Evolutionary conservation across 139 green algal genomes (phyloP).

Genomic region (Picochlorum costavermella): DNA sequence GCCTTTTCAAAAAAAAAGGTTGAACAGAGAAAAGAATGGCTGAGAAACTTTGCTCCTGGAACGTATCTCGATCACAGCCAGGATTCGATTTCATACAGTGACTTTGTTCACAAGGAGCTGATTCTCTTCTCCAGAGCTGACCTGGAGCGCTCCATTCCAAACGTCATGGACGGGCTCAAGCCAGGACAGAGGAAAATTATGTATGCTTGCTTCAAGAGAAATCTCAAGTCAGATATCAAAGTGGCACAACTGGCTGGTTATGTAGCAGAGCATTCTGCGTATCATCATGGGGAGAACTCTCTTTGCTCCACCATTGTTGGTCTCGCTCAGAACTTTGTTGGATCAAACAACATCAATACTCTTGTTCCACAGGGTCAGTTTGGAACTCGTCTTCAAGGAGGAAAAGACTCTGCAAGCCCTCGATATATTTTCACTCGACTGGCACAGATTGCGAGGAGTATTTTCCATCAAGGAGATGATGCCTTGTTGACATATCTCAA

Average conservation of each 20-base stretch:
- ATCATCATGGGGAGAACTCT: slow-evolving; percentile 94
- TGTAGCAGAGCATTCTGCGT: slow-evolving; percentile 94
- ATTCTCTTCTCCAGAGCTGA: slow-evolving; percentile 90
- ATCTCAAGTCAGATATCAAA: slow-evolving; percentile 91
- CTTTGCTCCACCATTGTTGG: slow-evolving; percentile 80
- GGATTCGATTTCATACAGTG: slow-evolving; percentile 75
- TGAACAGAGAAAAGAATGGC: slow-evolving; percentile 96
- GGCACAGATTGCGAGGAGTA: slow-evolving; percentile 57
- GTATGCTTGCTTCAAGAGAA: slow-evolving; percentile 95
- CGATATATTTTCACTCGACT: slow-evolving; percentile 98
- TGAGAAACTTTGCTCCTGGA: slow-evolving; percentile 67
- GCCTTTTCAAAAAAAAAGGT: slow-evolving; percentile 98
- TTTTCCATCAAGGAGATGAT: slow-evolving; percentile 93
- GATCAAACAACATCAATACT: slow-evolving; percentile 98
- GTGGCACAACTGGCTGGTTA: slow-evolving; percentile 94
- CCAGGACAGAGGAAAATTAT: slow-evolving; percentile 98
- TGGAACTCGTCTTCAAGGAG: slow-evolving; percentile 82
- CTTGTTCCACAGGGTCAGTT: slow-evolving; percentile 80
- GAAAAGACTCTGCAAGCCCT: slow-evolving; percentile 88
- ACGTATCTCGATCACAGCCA: slow-evolving; percentile 88
- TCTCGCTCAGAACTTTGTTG: slow-evolving; percentile 92
- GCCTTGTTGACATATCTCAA: slow-evolving; percentile 83
- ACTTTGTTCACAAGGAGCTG: slow-evolving; percentile 96
- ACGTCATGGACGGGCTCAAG: slow-evolving; percentile 95
- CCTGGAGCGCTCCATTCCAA: slow-evolving; percentile 93